Base-by-base conservation (phyloP, 2,329 filamentous ascomycete species). In the Exophiala bonariae region DNA sequence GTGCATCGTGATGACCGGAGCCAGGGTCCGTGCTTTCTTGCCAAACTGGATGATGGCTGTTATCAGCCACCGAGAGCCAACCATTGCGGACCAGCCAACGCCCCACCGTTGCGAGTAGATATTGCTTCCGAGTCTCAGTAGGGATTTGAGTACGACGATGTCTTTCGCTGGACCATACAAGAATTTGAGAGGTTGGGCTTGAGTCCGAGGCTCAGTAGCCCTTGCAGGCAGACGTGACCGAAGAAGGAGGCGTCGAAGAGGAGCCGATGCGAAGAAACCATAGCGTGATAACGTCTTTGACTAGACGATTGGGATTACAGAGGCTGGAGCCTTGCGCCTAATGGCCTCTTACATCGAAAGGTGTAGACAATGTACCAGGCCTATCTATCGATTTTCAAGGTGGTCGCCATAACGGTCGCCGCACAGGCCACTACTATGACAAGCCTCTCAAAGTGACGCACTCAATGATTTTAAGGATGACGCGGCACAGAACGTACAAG, bases 21-120 rank as follows among this genome's bases (percentile, higher is more conserved):
- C 32, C 32, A 34, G 32, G 7, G n/a, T 34, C 32, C n/a, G 17
- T 14, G 32, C 13, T n/a, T n/a, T 34, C 32, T 7, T n/a, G 17
- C 17, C 6, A 34, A 34, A 14, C 32, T 34, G n/a, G 13, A 34
- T n/a, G 32, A 6, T 34, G 32, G n/a, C 17, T 14, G 32, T 34
- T 34, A 34, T 34, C 32, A 18, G 14, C 17, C 20, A 40, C 22
- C 37, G 17, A 26, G 20, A 40, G 37, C 37, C 14, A 40, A 40
- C 37, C 10, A 40, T 22, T 26, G n/a, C 35, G 10, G n/a, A n/a
- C 35, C 13, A 8, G 35, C 3, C n/a, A 16, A 13, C n/a, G 19
- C 19, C n/a, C 35, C 35, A 20, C 13, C 35, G 19, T n/a, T 11
- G 10, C n/a, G 35, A 19, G 35, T 11, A 16, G 28, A 31, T 9